Conservation (phyloP, 2,329 filamentous ascomycete genomes). For the Phyllosticta citrichinensis region DNA sequence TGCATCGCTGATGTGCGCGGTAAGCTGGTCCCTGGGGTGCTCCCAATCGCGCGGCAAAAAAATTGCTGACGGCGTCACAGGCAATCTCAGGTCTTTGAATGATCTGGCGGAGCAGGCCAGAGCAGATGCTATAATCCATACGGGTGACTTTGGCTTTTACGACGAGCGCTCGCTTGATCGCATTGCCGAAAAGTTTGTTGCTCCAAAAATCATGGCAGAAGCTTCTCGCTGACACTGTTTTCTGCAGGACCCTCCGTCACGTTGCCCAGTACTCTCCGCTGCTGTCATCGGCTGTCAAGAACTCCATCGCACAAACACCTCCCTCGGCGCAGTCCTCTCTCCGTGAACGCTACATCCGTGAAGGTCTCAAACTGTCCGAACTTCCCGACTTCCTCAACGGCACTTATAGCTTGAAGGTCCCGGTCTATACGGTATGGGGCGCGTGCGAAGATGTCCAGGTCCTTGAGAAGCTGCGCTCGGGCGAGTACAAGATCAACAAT, state of each 20-base stretch:
- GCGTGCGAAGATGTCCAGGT: conserved; percentile 97
- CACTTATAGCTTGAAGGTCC: conserved; percentile 83
- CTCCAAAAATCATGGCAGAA: conserved; percentile 11
- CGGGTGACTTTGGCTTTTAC: conserved; percentile 98
- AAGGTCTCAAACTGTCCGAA: conserved; percentile 84
- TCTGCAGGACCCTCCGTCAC: conserved; percentile 78
- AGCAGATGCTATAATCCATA: conserved; percentile 97
- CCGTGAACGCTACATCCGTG: conserved; percentile 72
- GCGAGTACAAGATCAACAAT: conserved; percentile 96
- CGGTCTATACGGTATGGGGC: conserved; percentile 98
- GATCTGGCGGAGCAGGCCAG: conserved; percentile 89
- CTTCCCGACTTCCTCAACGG: conserved; percentile 80
- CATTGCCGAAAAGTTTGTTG: conserved; percentile 88
- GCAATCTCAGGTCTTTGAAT: conserved; percentile 90
- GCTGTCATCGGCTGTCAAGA: conserved; percentile 65
- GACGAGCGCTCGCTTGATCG: conserved; percentile 91
- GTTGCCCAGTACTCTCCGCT: conserved; percentile 97
- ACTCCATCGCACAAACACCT: conserved; percentile 56
- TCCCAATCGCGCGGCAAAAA: background rate
- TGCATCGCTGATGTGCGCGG: conserved; percentile 45
- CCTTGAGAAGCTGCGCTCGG: conserved; percentile 91
- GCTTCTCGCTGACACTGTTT: conserved; percentile 7
- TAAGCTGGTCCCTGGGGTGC: conserved; percentile 17
- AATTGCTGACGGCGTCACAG: conserved; percentile 37
- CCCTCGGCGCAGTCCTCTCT: conserved; percentile 50